Evolutionary conservation across 768 basidiomycete species (phyloP).

Genomic region (Boletus patriciae): DNA sequence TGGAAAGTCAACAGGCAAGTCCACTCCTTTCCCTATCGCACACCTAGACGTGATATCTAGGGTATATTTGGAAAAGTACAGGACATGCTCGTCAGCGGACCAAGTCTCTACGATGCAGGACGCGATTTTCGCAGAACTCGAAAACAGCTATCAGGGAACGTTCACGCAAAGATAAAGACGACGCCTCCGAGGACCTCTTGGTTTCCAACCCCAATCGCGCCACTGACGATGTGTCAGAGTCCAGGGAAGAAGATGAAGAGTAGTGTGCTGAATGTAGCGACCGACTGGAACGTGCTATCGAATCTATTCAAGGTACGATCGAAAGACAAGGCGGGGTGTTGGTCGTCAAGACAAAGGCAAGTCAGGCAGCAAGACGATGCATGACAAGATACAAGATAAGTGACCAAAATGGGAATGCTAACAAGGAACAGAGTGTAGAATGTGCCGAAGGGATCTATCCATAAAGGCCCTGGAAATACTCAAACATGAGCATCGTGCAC

Average conservation of each 20-base stretch:
- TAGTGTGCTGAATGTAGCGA: too few relatives aligned
- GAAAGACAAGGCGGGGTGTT: conserved; percentile 82
- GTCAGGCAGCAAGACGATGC: too few relatives aligned
- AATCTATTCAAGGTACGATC: conserved; percentile 83
- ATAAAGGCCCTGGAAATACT: too few relatives aligned
- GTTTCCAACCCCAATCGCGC: conserved; percentile 69
- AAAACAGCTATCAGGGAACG: conserved; percentile 59
- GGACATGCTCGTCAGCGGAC: conserved; percentile 61
- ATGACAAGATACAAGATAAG: too few relatives aligned
- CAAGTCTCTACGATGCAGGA: conserved; percentile 65
- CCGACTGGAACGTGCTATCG: conserved; percentile 89
- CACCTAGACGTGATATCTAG: background rate
- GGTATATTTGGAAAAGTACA: conserved; percentile 69
- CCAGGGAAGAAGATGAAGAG: conserved; percentile 17
- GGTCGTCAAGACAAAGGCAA: conserved; percentile 94
- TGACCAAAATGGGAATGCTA: too few relatives aligned
- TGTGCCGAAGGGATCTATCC: too few relatives aligned
- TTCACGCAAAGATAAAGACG: conserved; percentile 44
- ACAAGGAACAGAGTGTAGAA: too few relatives aligned
- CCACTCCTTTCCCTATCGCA: background rate
- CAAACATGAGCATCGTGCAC: too few relatives aligned
- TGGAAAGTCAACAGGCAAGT: conserved; percentile 74
- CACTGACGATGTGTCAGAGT: conserved; percentile 17
- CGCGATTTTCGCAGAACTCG: conserved; percentile 65
- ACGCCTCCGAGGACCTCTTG: conserved; percentile 57